Conservation (phyloP, 768 basidiomycete species). For the Amanita phalloides region DNA sequence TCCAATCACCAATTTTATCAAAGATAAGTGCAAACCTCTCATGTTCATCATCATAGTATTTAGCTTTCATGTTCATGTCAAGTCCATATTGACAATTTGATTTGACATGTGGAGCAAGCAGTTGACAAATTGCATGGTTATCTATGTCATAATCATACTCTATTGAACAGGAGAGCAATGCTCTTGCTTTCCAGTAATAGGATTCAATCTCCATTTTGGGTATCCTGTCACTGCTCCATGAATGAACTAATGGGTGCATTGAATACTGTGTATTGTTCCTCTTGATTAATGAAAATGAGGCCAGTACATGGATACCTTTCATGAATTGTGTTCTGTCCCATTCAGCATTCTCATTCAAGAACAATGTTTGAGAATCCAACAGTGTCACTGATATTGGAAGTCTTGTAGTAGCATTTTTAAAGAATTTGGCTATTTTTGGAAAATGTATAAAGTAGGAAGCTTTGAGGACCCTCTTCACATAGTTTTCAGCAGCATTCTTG, state of each 20-base stretch:
- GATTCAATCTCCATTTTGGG: background rate
- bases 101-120: no score
- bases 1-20: no score
- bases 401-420: no score
- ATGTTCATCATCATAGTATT: no score
- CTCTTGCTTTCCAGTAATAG: background rate
- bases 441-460: no score
- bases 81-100: no score
- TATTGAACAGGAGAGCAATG: slow-evolving; percentile 1
- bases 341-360: background rate
- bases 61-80: no score
- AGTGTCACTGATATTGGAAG: background rate
- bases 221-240: slow-evolving; percentile 1
- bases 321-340: slow-evolving; percentile 6
- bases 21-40: no score
- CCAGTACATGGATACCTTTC: slow-evolving; percentile 1
- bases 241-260: slow-evolving; percentile 10
- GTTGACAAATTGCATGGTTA: no score
- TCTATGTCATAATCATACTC: background rate
- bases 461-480: background rate
- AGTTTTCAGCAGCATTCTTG: background rate
- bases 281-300: slow-evolving; percentile 10
- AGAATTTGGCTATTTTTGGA: no score
- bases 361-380: background rate
- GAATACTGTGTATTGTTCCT: background rate